A percentile compares a stretch with the other conserved stretches of the same genome.
Conservation (phyloP, 371 early-diverging fungal genomes). For the Coemansia sp. region DNA sequence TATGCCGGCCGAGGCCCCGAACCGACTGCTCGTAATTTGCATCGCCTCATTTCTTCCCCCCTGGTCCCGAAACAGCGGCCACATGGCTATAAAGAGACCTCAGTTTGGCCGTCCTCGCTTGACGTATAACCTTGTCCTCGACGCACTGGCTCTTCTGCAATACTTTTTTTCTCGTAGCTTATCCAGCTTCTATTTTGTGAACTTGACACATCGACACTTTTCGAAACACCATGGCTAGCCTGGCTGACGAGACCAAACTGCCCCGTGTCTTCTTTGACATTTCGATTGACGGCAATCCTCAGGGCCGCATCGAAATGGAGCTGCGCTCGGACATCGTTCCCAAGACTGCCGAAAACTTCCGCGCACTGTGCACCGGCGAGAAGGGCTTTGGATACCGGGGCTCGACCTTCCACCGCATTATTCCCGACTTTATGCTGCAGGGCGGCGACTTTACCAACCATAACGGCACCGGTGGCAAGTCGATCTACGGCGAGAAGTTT, state of each 20-base stretch:
- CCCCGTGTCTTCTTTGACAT: constrained; percentile 85
- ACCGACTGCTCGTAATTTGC: not conserved
- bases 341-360: constrained; percentile 98
- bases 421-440: constrained; percentile 98
- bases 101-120: no score
- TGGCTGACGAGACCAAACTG: constrained; percentile 13
- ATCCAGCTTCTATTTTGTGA: no score
- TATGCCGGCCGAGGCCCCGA: not conserved
- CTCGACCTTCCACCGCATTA: constrained; percentile 92
- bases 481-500: constrained; percentile 96
- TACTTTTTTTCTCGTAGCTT: no score
- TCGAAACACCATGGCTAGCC: constrained; percentile 13
- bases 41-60: not conserved
- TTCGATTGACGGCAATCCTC: constrained; percentile 66
- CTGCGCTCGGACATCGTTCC: constrained; percentile 92
- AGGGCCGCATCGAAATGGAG: constrained; percentile 96
- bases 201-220: no score
- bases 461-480: constrained; percentile 95
- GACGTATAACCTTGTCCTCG: no score
- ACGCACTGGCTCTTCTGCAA: no score
- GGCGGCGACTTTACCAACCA: constrained; percentile 96
- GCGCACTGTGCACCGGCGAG: constrained; percentile 73
- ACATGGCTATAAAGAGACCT: not conserved
- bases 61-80: constrained; percentile 1
- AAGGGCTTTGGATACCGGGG: constrained; percentile 86